phyloP scores from a whole-genome alignment of 306 rosid species.

The Cucumis sativus region DNA sequence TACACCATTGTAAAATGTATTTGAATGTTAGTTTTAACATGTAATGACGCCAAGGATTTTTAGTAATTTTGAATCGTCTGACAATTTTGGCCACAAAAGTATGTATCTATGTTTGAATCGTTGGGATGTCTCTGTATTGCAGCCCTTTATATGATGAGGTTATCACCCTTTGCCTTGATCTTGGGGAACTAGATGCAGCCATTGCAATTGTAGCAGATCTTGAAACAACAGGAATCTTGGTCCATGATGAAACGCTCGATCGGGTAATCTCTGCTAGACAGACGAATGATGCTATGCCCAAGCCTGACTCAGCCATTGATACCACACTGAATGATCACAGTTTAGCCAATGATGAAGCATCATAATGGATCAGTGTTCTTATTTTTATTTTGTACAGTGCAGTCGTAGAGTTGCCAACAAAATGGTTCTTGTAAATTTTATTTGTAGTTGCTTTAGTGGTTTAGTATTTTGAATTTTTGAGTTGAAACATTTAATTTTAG shows the following conservation, averaged over 20 bases:
- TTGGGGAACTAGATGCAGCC: slow-evolving; percentile 91
- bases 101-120: background rate
- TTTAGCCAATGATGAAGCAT: background rate
- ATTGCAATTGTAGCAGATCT: slow-evolving; percentile 85
- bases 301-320: slow-evolving; percentile 2
- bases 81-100: background rate
- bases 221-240: slow-evolving; percentile 69
- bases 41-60: background rate
- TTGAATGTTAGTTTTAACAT: background rate
- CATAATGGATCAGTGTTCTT: background rate
- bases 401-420: background rate
- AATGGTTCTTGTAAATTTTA: background rate
- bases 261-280: slow-evolving; percentile 60
- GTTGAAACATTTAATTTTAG: background rate
- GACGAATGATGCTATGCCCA: slow-evolving; percentile 15
- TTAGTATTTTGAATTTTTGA: background rate
- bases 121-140: slow-evolving; percentile 14
- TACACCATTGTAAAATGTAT: background rate
- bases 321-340: background rate
- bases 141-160: slow-evolving; percentile 79
- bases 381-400: background rate
- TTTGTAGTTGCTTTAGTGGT: background rate
- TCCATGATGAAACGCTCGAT: slow-evolving; percentile 77
- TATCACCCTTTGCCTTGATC: slow-evolving; percentile 61
- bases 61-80: background rate